Base-by-base conservation (phyloP, 352 stramenopile genomes). In the Poterioochromonas sp. region DNA sequence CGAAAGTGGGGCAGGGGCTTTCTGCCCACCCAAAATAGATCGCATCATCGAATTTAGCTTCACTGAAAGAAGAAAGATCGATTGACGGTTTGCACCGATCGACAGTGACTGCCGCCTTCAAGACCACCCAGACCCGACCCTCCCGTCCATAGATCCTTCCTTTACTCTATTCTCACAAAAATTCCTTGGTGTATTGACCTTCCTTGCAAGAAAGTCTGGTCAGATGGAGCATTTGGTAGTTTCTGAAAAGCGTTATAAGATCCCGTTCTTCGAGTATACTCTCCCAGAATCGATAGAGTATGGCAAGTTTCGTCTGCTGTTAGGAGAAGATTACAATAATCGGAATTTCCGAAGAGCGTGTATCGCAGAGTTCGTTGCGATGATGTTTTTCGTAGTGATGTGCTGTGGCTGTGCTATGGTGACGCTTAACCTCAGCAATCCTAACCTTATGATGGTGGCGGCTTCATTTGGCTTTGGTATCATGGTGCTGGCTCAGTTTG, bases 331-430 rank as follows among this genome's bases (percentile, higher is more conserved):
- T 5, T 44, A 44, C 15, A 71, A 71, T 47, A n/a, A 5, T 26
- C 44, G 8, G 20, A 74, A 74, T 34, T 74, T 74, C 32, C 11
- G 29, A 51, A n/a, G 65, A 54, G 65, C 65, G 12, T 74, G 65
- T 39, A 35, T 51, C 0, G 65, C 65, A 39, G 65, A 74, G 29
- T 74, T 74, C 40, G 1, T 74, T 39, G 65, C 65, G 20, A 74
- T 74, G 65, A 35, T 74, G 18, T 74, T 74, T 35, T 74, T 74
- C 40, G 65, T 74, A 26, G 11, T 54, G 3, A 74, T 74, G 65
- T 74, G 65, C 29, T 74, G 65, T 39, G 65, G 65, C 34, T 74
- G 65, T 74, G 65, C 65, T 20, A 74, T 74, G 65, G 65, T 74
- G 3, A 74, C 65, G 35, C 53, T 74, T 18, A 51, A 74, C 20